phyloP scores from a whole-genome alignment of 768 basidiomycete genomes.

The Pulveroboletus sp. region DNA sequence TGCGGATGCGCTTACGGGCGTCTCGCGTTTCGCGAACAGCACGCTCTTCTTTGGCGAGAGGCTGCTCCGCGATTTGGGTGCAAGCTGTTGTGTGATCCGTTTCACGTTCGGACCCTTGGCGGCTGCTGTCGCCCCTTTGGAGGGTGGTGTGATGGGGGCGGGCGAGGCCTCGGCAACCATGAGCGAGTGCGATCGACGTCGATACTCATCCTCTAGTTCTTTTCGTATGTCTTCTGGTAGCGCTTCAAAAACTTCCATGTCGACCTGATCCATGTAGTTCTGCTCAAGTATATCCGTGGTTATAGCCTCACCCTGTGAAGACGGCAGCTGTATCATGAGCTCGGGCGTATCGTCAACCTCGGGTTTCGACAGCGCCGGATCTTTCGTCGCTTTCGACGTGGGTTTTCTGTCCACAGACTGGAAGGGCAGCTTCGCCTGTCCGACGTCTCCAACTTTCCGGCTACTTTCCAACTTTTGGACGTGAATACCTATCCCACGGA shows the following conservation, averaged over 20 bases:
- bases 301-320: slow-evolving; percentile 28
- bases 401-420: slow-evolving; percentile 20
- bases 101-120: slow-evolving; percentile 44
- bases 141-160: not conserved
- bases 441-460: slow-evolving; percentile 32
- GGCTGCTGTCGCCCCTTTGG: slow-evolving; percentile 5
- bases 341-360: slow-evolving; percentile 6
- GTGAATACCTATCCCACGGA: slow-evolving; percentile 91
- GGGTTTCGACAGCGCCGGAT: slow-evolving; percentile 1
- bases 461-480: slow-evolving; percentile 78
- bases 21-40: slow-evolving; percentile 35
- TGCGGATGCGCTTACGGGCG: slow-evolving; percentile 23
- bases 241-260: slow-evolving; percentile 63
- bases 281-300: slow-evolving; percentile 2
- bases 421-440: slow-evolving; percentile 65
- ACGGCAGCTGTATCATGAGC: slow-evolving; percentile 30
- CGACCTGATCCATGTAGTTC: slow-evolving; percentile 33
- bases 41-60: slow-evolving; percentile 36
- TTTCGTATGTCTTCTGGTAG: slow-evolving; percentile 64
- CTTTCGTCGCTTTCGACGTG: slow-evolving; percentile 3
- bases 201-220: slow-evolving; percentile 66
- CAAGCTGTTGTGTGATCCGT: slow-evolving; percentile 60
- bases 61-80: slow-evolving; percentile 45
- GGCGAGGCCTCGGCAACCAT: slow-evolving; percentile 22
- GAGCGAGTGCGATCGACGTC: slow-evolving; percentile 53